Evolutionary conservation across 75 land plant genomes (phyloP).

Genomic region (Selaginella tamariscina): DNA sequence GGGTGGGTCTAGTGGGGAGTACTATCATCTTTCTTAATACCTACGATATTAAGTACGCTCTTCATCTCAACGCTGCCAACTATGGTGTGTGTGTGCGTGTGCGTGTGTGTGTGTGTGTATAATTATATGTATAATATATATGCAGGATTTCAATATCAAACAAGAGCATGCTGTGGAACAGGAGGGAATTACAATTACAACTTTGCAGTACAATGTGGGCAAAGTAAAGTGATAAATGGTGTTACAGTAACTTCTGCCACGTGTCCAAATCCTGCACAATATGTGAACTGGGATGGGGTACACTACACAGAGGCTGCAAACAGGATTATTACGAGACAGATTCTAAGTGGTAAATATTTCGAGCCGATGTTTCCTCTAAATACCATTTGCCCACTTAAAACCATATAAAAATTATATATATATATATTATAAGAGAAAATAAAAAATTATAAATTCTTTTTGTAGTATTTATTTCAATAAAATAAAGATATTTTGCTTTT

Average conservation of each 20-base stretch:
- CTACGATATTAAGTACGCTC: constrained; percentile 52
- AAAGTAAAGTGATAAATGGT: constrained; percentile 34
- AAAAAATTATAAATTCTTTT: too few species aligned
- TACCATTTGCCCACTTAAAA: constrained; percentile 7
- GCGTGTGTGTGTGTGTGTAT: too few species aligned
- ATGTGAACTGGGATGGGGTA: constrained; percentile 26
- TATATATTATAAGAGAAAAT: too few species aligned
- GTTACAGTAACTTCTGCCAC: constrained; percentile 16
- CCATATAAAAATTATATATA: not conserved
- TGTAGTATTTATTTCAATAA: too few species aligned
- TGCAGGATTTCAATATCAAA: constrained; percentile 43
- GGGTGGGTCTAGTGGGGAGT: constrained; percentile 27
- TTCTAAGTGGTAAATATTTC: constrained; percentile 17
- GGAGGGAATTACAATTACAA: constrained; percentile 55
- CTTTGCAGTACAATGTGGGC: constrained; percentile 31
- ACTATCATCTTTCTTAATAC: constrained; percentile 48
- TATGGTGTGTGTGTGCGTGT: constrained; percentile 67
- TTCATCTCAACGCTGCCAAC: constrained; percentile 36
- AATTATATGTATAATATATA: not conserved
- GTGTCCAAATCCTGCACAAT: constrained; percentile 15
- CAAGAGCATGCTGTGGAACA: constrained; percentile 65
- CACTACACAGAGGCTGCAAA: constrained; percentile 26
- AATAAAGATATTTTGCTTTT: too few species aligned
- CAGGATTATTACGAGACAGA: constrained; percentile 15
- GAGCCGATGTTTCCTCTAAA: constrained; percentile 19